Percentiles rank a stretch among this genome's conserved stretches.
Conservation (phyloP, 176 grass and related monocot genomes). For the Avena insularis region DNA sequence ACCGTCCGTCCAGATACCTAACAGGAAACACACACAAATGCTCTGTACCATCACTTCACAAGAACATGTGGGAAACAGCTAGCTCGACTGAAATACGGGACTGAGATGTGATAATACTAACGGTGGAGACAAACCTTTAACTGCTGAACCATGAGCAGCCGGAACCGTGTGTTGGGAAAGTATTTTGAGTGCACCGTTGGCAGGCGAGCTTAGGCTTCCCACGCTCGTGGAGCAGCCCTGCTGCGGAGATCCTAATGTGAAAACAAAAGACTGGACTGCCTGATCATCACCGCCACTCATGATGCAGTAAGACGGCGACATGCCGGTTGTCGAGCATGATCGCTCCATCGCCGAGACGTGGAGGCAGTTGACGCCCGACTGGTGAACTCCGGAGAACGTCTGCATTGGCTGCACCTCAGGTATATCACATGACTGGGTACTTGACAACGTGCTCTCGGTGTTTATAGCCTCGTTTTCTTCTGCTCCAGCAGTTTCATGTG, state of each 20-base stretch:
- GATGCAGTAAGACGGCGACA: slow-evolving; percentile 49
- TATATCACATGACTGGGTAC: slow-evolving; percentile 44
- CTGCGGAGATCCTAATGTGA: slow-evolving; percentile 51
- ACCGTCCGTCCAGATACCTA: slow-evolving; percentile 90
- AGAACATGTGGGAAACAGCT: neutral
- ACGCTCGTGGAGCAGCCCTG: neutral
- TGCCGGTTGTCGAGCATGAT: slow-evolving; percentile 32
- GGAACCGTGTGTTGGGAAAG: slow-evolving; percentile 49
- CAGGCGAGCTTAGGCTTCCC: neutral
- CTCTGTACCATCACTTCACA: neutral
- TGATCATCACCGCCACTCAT: slow-evolving; percentile 94
- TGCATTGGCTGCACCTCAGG: slow-evolving; percentile 59
- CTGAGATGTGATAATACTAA: neutral
- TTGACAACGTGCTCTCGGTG: slow-evolving; percentile 27
- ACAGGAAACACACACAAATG: neutral
- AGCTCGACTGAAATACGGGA: neutral
- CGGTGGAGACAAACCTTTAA: slow-evolving; percentile 72
- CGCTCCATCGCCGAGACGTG: slow-evolving; percentile 46
- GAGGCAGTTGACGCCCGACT: slow-evolving; percentile 94
- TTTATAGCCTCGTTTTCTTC: slow-evolving; percentile 27
- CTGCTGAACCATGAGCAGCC: slow-evolving; percentile 84
- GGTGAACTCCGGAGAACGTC: slow-evolving; percentile 64
- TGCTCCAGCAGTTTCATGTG: neutral
- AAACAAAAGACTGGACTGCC: slow-evolving; percentile 62
- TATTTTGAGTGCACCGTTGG: slow-evolving; percentile 48